phyloP scores from a whole-genome alignment of 2,329 filamentous ascomycete genomes.

The Niveomyces coronatus region DNA sequence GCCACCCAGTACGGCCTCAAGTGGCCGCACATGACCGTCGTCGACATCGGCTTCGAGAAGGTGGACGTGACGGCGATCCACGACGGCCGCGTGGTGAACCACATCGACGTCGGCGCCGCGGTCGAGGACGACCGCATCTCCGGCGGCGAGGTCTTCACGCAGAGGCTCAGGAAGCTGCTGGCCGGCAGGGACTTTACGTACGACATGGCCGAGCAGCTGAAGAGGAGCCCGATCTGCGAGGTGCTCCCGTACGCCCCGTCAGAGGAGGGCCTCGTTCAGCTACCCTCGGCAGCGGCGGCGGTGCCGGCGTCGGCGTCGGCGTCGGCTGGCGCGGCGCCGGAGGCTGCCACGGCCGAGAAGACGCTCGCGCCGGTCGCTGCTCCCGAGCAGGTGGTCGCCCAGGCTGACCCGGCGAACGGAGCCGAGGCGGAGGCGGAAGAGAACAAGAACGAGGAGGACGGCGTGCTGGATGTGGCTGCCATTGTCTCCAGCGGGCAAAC shows the following conservation, averaged over 20 bases:
- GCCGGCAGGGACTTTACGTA: conserved; percentile 46
- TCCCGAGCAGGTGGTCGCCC: background rate
- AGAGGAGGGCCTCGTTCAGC: conserved; percentile 35
- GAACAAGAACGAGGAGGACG: conserved; percentile 48
- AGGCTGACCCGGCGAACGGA: conserved; percentile 11
- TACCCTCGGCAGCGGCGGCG: conserved; percentile 27
- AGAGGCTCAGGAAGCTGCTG: conserved; percentile 58
- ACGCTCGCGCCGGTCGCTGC: conserved; percentile 13
- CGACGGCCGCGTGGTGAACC: conserved; percentile 67
- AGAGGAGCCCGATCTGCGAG: conserved; percentile 56
- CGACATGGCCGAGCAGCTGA: conserved; percentile 62
- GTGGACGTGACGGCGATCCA: conserved; percentile 85
- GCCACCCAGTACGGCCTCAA: conserved; percentile 78
- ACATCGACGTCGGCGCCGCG: conserved; percentile 48
- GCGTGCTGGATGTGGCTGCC: conserved; percentile 72
- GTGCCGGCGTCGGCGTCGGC: conserved; percentile 19
- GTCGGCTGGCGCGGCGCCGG: conserved; percentile 21
- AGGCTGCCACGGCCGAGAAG: conserved; percentile 14
- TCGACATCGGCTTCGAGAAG: conserved; percentile 88
- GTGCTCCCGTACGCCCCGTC: conserved; percentile 47
- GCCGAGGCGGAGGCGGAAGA: conserved; percentile 30
- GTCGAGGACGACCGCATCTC: conserved; percentile 46
- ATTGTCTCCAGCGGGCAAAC: conserved; percentile 77
- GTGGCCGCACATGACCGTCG: conserved; percentile 66
- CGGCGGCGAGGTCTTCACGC: conserved; percentile 82